A percentile compares a stretch with the other conserved stretches of the same genome.
Evolutionary conservation across 1,284 basidiomycete species (phyloP).

Genomic region (Kwoniella shivajii): DNA sequence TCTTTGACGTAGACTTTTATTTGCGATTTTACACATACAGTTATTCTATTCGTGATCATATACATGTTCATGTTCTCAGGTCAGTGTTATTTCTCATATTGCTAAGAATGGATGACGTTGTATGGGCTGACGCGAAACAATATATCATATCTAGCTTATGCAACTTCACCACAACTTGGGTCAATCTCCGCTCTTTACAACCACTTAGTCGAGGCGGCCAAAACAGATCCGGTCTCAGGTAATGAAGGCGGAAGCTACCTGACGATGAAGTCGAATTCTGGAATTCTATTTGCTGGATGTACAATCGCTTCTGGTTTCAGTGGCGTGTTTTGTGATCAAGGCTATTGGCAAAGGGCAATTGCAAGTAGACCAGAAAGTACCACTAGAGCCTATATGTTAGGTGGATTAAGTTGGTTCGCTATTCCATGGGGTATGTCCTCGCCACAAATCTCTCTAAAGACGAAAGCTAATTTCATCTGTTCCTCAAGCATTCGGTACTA

Average conservation of each 20-base stretch:
- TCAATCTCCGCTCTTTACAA: constrained; percentile 22
- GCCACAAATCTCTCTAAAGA: neutral
- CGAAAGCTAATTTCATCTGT: neutral
- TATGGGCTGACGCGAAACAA: constrained; percentile 39
- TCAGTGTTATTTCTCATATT: constrained; percentile 33
- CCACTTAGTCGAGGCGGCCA: constrained; percentile 13
- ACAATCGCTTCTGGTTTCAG: constrained; percentile 25
- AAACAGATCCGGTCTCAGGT: constrained; percentile 60
- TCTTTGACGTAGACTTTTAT: constrained; percentile 12
- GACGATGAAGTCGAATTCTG: constrained; percentile 65
- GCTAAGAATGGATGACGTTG: too few relatives aligned
- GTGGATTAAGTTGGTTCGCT: constrained; percentile 66
- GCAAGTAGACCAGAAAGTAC: constrained; percentile 46
- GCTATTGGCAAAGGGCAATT: constrained; percentile 51
- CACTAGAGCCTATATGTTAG: constrained; percentile 59
- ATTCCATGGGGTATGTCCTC: constrained; percentile 21
- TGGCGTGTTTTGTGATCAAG: constrained; percentile 48
- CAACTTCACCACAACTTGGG: constrained; percentile 16
- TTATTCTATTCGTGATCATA: constrained; percentile 38
- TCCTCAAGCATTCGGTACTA: constrained; percentile 19
- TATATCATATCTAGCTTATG: neutral
- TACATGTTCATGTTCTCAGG: constrained; percentile 14
- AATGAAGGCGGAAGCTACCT: constrained; percentile 71
- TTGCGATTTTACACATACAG: constrained; percentile 18
- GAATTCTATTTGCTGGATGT: constrained; percentile 61